Percentiles rank a stretch among this genome's conserved stretches.
phyloP scores from a whole-genome alignment of 2,329 filamentous ascomycete species.

The Amauroascus niger region DNA sequence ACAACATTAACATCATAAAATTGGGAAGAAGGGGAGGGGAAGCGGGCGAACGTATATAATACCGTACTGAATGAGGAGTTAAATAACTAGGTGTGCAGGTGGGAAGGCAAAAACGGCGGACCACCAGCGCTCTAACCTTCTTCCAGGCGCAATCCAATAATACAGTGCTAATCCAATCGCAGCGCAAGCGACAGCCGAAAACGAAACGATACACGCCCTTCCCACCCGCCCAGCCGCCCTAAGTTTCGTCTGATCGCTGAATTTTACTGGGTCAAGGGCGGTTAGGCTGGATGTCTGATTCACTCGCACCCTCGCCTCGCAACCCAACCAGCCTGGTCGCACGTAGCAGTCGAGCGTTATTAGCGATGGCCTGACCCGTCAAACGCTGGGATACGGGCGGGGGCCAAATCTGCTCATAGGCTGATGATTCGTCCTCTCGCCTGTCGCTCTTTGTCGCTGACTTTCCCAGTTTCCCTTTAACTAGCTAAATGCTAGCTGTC shows the following conservation, averaged over 20 bases:
- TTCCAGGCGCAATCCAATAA: constrained; percentile 10
- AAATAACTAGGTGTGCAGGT: background rate
- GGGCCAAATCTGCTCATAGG: background rate
- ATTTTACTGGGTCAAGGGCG: constrained; percentile 7
- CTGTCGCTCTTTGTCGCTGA: background rate
- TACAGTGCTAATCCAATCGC: constrained; percentile 7
- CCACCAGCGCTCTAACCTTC: constrained; percentile 1
- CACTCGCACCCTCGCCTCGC: background rate
- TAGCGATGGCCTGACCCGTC: too few species aligned
- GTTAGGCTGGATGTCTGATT: constrained; percentile 4
- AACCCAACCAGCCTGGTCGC: too few species aligned
- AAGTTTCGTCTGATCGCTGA: constrained; percentile 3
- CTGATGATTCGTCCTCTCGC: background rate
- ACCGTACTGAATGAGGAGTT: background rate
- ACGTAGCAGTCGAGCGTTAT: too few species aligned
- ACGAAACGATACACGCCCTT: constrained; percentile 17
- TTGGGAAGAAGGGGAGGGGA: too few species aligned
- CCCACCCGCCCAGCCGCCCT: constrained; percentile 17
- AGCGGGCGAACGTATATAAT: background rate
- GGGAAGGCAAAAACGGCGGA: background rate
- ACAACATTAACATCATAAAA: too few species aligned
- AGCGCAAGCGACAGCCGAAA: constrained; percentile 18
- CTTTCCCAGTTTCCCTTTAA: background rate
- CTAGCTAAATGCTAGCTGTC: background rate
- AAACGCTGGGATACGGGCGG: background rate